Conservation (phyloP, 1,284 basidiomycete genomes). For the Ganoderma multipileum region DNA sequence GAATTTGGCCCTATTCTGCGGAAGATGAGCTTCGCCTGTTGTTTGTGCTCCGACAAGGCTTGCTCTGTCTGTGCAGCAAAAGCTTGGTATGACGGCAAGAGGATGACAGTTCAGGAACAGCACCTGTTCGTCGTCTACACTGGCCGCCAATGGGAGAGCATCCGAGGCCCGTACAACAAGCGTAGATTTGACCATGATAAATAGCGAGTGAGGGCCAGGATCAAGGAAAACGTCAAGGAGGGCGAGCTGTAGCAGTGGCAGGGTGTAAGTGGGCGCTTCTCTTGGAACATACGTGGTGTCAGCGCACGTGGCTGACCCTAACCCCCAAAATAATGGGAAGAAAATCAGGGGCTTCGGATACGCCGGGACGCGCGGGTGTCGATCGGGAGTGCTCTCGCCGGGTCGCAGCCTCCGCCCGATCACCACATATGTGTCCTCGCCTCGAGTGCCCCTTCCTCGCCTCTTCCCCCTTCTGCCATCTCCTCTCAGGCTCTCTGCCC, state of each 20-base stretch:
- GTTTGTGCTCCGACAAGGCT: constrained; percentile 95
- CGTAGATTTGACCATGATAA: constrained; percentile 87
- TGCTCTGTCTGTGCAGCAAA: constrained; percentile 78
- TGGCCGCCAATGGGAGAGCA: constrained; percentile 91
- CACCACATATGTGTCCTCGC: not conserved
- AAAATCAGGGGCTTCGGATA: not conserved
- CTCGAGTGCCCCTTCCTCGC: not conserved
- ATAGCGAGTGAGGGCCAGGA: not conserved
- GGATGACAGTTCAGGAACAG: constrained; percentile 29
- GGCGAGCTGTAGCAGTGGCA: not conserved
- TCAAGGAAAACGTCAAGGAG: not conserved
- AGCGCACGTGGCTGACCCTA: constrained; percentile 23
- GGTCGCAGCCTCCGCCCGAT: not conserved
- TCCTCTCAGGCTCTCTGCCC: constrained; percentile 26
- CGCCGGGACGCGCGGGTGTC: no score
- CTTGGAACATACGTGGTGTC: constrained; percentile 25
- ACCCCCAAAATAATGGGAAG: not conserved
- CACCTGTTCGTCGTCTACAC: constrained; percentile 95
- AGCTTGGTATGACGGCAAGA: constrained; percentile 13
- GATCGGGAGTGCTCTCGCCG: constrained; percentile 4
- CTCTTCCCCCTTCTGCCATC: constrained; percentile 43
- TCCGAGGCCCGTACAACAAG: constrained; percentile 92
- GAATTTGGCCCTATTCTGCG: constrained; percentile 92
- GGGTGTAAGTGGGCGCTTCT: constrained; percentile 16
- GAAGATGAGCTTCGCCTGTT: constrained; percentile 97